Percentiles rank a stretch among this genome's conserved stretches.
phyloP scores from a whole-genome alignment of 1,139 yeast species.

The Eremothecium gossypii region DNA sequence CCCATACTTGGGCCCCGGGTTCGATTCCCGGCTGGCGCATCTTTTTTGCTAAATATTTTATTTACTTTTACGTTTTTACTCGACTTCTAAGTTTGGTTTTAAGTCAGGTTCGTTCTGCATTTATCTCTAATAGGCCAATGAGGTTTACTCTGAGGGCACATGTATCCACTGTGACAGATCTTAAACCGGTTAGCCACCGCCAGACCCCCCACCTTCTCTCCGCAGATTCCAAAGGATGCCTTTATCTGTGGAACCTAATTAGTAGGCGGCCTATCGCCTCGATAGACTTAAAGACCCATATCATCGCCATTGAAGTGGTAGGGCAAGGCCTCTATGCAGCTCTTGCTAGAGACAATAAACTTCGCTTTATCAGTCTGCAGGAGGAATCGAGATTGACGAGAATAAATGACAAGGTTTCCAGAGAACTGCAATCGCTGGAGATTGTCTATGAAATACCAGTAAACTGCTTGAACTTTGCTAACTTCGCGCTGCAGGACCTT shows the following conservation, averaged over 20 bases:
- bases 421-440: constrained; percentile 4
- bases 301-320: constrained; percentile 14
- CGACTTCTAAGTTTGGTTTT: too few relatives aligned
- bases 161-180: constrained; percentile 6
- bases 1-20: constrained; percentile 16
- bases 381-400: not conserved
- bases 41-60: not conserved
- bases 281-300: constrained; percentile 8
- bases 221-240: constrained; percentile 21
- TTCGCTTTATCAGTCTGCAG: constrained; percentile 16
- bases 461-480: constrained; percentile 28
- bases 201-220: constrained; percentile 18
- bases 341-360: constrained; percentile 22
- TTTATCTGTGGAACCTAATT: constrained; percentile 24
- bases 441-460: constrained; percentile 24
- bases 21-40: constrained; percentile 15
- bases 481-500: constrained; percentile 13
- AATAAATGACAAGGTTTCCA: not conserved
- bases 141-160: constrained; percentile 9
- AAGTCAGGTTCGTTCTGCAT: too few relatives aligned
- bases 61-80: too few relatives aligned
- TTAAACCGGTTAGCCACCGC: constrained; percentile 1
- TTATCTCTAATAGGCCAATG: not conserved
- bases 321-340: constrained; percentile 12
- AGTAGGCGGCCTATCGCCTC: constrained; percentile 20